These are phyloP conservation scores for Juglanconis juglandina DNA, from an alignment of 2,329 filamentous ascomycete genomes.

Conservation along the genomic window DNA sequence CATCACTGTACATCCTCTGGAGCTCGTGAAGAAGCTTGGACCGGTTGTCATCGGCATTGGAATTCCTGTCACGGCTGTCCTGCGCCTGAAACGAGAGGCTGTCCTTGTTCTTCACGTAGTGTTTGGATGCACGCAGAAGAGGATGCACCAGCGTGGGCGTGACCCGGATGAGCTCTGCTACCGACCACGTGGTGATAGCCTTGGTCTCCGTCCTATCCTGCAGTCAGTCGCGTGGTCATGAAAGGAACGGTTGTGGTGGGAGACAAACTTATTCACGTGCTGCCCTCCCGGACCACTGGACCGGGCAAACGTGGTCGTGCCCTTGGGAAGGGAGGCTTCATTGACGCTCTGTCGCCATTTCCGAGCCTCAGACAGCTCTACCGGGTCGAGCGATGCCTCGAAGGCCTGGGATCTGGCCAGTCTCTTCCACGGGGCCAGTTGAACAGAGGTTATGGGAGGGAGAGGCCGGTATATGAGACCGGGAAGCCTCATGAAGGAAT, in stretches of 20 bases:
- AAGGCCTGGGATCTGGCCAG: conserved; percentile 42
- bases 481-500: conserved; percentile 1
- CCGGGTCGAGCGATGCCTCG: conserved; percentile 47
- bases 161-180: conserved; percentile 41
- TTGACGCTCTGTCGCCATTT: conserved; percentile 48
- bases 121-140: conserved; percentile 48
- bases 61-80: conserved; percentile 47
- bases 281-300: conserved; percentile 60
- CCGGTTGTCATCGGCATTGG: conserved; percentile 53
- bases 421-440: conserved; percentile 16
- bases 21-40: conserved; percentile 46
- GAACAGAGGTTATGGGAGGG: conserved; percentile 2
- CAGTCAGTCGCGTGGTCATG: background rate
- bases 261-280: conserved; percentile 58
- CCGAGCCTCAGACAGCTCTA: conserved; percentile 48
- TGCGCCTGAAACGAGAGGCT: conserved; percentile 55
- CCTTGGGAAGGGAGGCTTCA: conserved; percentile 43
- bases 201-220: conserved; percentile 54
- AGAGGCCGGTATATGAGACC: conserved; percentile 3
- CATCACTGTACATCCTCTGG: conserved; percentile 42
- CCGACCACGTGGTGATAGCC: conserved; percentile 50
- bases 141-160: conserved; percentile 48
- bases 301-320: conserved; percentile 52
- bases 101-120: conserved; percentile 51
- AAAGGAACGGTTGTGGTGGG: background rate